Percentiles rank a stretch among this genome's conserved stretches.
Evolutionary conservation across 805 yeast genomes (phyloP).

Genomic region (Danielia reshetovae): DNA sequence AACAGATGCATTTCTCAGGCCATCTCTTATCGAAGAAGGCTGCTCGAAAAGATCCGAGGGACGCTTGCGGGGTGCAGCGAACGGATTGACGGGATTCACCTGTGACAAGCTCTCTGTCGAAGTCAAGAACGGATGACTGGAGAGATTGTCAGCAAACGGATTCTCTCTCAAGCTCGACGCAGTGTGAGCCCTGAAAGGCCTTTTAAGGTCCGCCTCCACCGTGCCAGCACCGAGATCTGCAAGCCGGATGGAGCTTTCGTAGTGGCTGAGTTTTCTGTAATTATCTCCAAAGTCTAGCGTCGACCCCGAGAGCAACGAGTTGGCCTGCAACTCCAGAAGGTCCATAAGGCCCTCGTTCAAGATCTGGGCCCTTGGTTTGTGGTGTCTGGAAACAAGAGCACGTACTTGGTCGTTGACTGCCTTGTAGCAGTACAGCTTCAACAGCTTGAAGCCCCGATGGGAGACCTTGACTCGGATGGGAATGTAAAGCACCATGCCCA

Average conservation of each 20-base stretch:
- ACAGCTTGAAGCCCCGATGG: constrained; percentile 34
- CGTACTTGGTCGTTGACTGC: constrained; percentile 58
- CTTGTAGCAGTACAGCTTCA: constrained; percentile 60
- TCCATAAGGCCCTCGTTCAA: constrained; percentile 28
- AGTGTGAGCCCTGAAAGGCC: background rate
- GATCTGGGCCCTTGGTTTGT: constrained; percentile 32
- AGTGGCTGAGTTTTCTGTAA: background rate
- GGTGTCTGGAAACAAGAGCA: constrained; percentile 42
- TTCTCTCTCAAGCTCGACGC: constrained; percentile 6
- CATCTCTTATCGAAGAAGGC: too few relatives aligned
- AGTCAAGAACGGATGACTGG: background rate
- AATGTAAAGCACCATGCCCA: constrained; percentile 50
- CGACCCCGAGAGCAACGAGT: constrained; percentile 23
- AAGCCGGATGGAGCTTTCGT: background rate
- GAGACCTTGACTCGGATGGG: constrained; percentile 49
- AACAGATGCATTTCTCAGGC: too few relatives aligned
- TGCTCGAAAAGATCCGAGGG: too few relatives aligned
- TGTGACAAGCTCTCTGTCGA: too few relatives aligned
- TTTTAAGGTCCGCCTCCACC: too few relatives aligned
- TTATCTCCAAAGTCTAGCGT: constrained; percentile 9
- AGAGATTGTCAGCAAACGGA: constrained; percentile 6
- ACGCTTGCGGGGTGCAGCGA: too few relatives aligned
- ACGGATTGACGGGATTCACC: too few relatives aligned
- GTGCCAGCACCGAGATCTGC: background rate
- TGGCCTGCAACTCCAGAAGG: constrained; percentile 19